These are phyloP conservation scores for Penicillium sp. DNA, from an alignment of 2,329 filamentous ascomycete species.

Conservation along the genomic window DNA sequence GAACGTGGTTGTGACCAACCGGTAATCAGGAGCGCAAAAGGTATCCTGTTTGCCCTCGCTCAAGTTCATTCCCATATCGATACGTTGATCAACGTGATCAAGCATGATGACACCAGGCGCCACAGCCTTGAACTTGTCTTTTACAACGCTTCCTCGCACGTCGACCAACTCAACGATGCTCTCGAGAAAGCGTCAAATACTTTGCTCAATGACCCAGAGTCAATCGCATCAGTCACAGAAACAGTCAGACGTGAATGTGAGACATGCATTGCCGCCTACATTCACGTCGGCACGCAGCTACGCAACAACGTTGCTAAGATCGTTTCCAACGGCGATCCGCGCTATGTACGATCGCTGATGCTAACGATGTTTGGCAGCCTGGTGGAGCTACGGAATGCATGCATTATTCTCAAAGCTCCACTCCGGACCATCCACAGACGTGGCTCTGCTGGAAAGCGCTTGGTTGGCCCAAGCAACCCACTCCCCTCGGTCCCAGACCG, in stretches of 20 bases:
- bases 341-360: slow-evolving; percentile 59
- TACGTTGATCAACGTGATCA: slow-evolving; percentile 48
- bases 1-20: slow-evolving; percentile 48
- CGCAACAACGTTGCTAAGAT: slow-evolving; percentile 51
- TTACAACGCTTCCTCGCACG: slow-evolving; percentile 55
- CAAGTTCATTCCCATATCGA: slow-evolving; percentile 51
- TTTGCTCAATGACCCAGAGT: slow-evolving; percentile 51
- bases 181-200: slow-evolving; percentile 51
- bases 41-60: slow-evolving; percentile 55
- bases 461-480: slow-evolving; percentile 33
- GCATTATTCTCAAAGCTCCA: slow-evolving; percentile 50
- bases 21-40: slow-evolving; percentile 56
- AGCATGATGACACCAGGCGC: slow-evolving; percentile 46
- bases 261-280: slow-evolving; percentile 51
- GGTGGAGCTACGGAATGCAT: slow-evolving; percentile 60
- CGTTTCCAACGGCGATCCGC: slow-evolving; percentile 54
- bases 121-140: slow-evolving; percentile 56
- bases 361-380: slow-evolving; percentile 58
- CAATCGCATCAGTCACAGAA: slow-evolving; percentile 39
- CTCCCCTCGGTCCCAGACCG: slow-evolving; percentile 26
- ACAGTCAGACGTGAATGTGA: slow-evolving; percentile 48
- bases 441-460: slow-evolving; percentile 26
- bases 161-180: slow-evolving; percentile 57
- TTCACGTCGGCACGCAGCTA: slow-evolving; percentile 49
- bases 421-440: slow-evolving; percentile 31